Conservation (phyloP, 768 basidiomycete species). For the Hypsizygus marmoreus region DNA sequence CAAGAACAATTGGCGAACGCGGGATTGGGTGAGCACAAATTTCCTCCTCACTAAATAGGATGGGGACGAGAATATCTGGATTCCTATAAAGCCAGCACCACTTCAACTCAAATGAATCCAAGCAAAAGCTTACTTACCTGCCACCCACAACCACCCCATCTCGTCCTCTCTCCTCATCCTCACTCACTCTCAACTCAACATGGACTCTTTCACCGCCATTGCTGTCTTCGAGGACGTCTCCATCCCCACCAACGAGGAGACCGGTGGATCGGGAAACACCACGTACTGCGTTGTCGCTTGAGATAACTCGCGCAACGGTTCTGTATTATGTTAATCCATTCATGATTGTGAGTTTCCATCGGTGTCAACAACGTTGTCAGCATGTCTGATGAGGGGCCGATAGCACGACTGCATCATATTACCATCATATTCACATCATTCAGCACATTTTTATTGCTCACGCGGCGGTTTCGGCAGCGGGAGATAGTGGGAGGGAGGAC, state of each 20-base stretch:
- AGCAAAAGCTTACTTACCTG: neutral
- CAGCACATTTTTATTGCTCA: neutral
- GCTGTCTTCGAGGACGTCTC: neutral
- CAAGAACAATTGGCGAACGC: too few relatives aligned
- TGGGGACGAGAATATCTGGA: too few relatives aligned
- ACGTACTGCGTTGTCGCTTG: constrained; percentile 8
- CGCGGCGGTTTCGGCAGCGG: neutral
- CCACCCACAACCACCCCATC: neutral
- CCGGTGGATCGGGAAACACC: neutral
- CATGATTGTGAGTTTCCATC: neutral
- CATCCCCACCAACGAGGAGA: neutral
- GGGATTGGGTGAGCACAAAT: too few relatives aligned
- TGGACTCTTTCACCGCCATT: neutral
- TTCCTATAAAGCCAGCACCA: too few relatives aligned
- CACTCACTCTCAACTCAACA: too few relatives aligned
- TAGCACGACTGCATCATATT: too few relatives aligned
- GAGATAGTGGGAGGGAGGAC: neutral
- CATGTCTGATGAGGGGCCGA: too few relatives aligned
- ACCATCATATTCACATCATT: neutral
- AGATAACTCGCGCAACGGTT: constrained; percentile 1
- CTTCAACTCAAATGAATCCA: too few relatives aligned
- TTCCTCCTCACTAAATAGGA: too few relatives aligned
- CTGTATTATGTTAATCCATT: neutral
- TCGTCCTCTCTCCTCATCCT: neutral
- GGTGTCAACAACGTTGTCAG: too few relatives aligned